A percentile compares a stretch with the other conserved stretches of the same genome.
These are phyloP conservation scores for Rhodotorula sp. DNA, from an alignment of 1,284 basidiomycete genomes.

Conservation along the genomic window DNA sequence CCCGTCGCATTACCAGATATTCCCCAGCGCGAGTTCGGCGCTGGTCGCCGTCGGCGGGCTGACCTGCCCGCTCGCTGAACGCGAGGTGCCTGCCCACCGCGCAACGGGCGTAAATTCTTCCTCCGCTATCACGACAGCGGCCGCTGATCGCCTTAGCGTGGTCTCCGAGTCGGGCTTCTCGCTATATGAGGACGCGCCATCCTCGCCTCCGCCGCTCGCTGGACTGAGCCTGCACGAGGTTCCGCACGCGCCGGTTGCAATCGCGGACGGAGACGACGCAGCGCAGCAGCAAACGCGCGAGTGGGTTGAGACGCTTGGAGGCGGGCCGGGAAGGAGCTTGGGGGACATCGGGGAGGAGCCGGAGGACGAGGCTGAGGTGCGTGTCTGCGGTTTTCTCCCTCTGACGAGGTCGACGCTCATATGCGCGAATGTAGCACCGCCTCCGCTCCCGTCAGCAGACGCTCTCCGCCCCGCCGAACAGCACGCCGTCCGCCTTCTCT, in stretches of 20 bases:
- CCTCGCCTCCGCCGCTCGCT: background rate
- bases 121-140: background rate
- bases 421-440: background rate
- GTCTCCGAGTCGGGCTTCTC: conserved; percentile 11
- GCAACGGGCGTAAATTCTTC: too few relatives aligned
- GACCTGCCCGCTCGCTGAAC: background rate
- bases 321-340: background rate
- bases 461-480: background rate
- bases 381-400: background rate
- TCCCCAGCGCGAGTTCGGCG: background rate
- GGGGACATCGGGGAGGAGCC: conserved; percentile 21
- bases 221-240: background rate
- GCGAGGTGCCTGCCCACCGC: background rate
- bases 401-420: background rate
- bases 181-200: conserved; percentile 22
- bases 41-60: background rate
- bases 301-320: conserved; percentile 5
- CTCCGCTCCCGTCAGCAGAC: background rate
- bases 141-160: conserved; percentile 7
- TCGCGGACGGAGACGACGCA: background rate
- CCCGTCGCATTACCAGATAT: background rate
- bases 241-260: background rate
- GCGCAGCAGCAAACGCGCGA: conserved; percentile 7
- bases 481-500: background rate
- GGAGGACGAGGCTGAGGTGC: conserved; percentile 16